These are phyloP conservation scores for Microsporum ferrugineum DNA, from an alignment of 2,329 filamentous ascomycete species.

Conservation along the genomic window DNA sequence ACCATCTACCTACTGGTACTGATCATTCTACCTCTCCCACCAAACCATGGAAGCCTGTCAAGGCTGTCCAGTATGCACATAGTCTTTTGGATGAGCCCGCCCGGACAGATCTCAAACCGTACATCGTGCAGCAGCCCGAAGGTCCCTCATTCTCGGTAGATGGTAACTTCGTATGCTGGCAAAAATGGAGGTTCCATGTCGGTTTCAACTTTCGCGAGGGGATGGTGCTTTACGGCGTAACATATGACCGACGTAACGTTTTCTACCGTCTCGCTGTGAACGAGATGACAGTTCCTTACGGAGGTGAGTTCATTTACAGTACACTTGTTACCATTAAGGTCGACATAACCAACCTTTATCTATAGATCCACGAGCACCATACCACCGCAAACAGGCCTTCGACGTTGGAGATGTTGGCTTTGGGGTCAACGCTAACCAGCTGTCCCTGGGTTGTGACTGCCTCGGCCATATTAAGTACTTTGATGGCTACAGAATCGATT, in stretches of 20 bases:
- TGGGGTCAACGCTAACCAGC: constrained; percentile 57
- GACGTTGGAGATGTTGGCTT: constrained; percentile 58
- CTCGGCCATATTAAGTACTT: constrained; percentile 60
- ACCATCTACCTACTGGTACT: constrained; percentile 55
- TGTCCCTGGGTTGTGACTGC: constrained; percentile 60
- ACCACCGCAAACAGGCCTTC: constrained; percentile 59
- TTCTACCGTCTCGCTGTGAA: constrained; percentile 57
- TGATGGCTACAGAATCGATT: constrained; percentile 46
- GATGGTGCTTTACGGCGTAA: constrained; percentile 56
- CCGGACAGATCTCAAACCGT: constrained; percentile 51
- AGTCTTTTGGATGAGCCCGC: constrained; percentile 54
- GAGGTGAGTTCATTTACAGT: constrained; percentile 23
- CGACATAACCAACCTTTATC: constrained; percentile 29
- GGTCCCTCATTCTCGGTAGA: constrained; percentile 51
- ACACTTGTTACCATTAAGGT: background rate
- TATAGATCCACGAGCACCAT: constrained; percentile 54
- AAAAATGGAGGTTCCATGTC: constrained; percentile 53
- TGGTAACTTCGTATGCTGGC: constrained; percentile 50
- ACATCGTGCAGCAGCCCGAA: constrained; percentile 54
- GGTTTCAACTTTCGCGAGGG: constrained; percentile 55
- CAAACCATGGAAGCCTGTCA: constrained; percentile 45
- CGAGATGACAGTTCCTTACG: constrained; percentile 50
- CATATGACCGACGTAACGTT: constrained; percentile 50
- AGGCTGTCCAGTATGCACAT: constrained; percentile 44
- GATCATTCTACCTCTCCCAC: constrained; percentile 48